phyloP scores from a whole-genome alignment of 495 filamentous ascomycete genomes.

The Penicillium desertorum region DNA sequence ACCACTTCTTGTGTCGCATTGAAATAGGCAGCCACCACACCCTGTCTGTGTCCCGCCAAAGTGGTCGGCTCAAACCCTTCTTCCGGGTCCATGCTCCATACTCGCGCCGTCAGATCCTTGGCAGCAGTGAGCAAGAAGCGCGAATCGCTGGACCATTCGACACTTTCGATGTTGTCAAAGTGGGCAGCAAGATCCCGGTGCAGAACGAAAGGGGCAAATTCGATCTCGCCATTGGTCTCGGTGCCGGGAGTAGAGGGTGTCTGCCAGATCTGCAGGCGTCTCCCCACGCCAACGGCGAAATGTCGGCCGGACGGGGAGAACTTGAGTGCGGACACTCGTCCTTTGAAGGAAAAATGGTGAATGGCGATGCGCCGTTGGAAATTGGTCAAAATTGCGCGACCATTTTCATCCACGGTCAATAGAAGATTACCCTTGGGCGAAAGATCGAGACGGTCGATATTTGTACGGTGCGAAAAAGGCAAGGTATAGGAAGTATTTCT shows the following conservation, averaged over 20 bases:
- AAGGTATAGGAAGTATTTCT: constrained; percentile 97
- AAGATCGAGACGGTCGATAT: constrained; percentile 83
- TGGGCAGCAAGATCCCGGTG: constrained; percentile 85
- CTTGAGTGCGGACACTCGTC: constrained; percentile 74
- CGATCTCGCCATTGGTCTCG: constrained; percentile 74
- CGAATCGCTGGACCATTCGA: constrained; percentile 94
- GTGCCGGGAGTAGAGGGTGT: constrained; percentile 83
- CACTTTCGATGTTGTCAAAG: constrained; percentile 77
- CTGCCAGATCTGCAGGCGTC: constrained; percentile 91
- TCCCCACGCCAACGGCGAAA: constrained; percentile 82
- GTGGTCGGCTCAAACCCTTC: constrained; percentile 87
- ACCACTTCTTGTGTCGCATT: constrained; percentile 83
- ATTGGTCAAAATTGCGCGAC: constrained; percentile 87
- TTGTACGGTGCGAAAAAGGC: constrained; percentile 89
- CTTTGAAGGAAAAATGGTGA: constrained; percentile 91
- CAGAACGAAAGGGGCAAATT: constrained; percentile 91
- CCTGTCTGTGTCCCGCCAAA: constrained; percentile 84
- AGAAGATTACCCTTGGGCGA: constrained; percentile 87
- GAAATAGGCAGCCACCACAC: constrained; percentile 86
- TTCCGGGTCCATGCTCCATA: constrained; percentile 90
- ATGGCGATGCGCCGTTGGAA: constrained; percentile 79
- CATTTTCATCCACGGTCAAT: constrained; percentile 91
- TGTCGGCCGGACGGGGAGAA: constrained; percentile 90
- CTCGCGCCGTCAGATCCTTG: constrained; percentile 85
- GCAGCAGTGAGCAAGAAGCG: constrained; percentile 89